A percentile compares a stretch with the other conserved stretches of the same genome.
phyloP scores from a whole-genome alignment of 306 rosid genomes.

The Lithocarpus polystachyus region DNA sequence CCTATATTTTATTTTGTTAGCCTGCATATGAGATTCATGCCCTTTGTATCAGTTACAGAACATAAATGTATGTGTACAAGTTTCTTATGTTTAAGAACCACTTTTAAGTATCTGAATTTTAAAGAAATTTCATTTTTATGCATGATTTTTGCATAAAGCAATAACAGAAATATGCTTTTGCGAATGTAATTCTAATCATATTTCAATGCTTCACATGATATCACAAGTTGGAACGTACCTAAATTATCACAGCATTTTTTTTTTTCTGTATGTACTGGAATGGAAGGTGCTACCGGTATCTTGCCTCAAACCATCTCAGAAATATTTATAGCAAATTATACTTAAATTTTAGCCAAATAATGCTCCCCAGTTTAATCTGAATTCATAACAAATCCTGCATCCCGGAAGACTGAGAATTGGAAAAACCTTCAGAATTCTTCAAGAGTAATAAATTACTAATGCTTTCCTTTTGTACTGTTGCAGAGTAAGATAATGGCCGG shows the following conservation, averaged over 20 bases:
- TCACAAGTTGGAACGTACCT: neutral
- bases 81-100: no score
- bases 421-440: neutral
- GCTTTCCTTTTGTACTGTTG: neutral
- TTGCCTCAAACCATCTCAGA: neutral
- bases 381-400: neutral
- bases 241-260: neutral
- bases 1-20: no score
- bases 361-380: no score
- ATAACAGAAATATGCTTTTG: no score
- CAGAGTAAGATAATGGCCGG: conserved; percentile 21
- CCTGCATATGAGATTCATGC: no score
- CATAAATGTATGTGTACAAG: no score
- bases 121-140: no score
- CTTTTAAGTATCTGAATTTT: no score
- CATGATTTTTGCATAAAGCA: no score
- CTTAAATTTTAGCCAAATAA: neutral
- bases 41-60: no score
- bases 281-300: neutral
- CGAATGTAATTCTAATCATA: neutral
- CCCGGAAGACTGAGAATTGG: neutral
- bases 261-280: neutral
- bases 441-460: neutral
- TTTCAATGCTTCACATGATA: neutral
- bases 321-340: neutral